Evolutionary conservation across 176 grass and related monocot species (phyloP).

Genomic region (Ensete ventricosum): DNA sequence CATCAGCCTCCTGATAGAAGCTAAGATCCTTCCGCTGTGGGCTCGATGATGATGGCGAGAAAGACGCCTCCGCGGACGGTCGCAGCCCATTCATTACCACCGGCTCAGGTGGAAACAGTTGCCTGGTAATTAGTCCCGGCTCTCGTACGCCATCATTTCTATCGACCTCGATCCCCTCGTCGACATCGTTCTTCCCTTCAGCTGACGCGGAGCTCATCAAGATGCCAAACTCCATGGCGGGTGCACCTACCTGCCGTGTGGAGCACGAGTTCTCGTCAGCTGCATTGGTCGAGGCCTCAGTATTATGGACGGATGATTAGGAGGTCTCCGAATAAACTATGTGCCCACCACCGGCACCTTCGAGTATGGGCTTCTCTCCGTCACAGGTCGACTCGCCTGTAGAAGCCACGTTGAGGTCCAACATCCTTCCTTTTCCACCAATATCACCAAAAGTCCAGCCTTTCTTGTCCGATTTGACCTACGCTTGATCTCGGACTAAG

Average conservation of each 20-base stretch:
- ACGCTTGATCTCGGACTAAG: not conserved
- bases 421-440: not conserved
- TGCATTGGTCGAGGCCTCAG: conserved; percentile 34
- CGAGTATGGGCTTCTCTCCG: conserved; percentile 21
- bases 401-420: conserved; percentile 63
- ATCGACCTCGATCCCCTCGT: conserved; percentile 24
- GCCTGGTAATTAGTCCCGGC: conserved; percentile 30
- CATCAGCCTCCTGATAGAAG: not conserved
- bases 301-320: conserved; percentile 65
- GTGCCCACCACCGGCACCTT: conserved; percentile 10
- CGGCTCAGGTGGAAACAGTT: conserved; percentile 41
- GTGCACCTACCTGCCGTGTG: conserved; percentile 19
- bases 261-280: conserved; percentile 68
- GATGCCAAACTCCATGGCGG: conserved; percentile 49
- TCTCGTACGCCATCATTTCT: conserved; percentile 5
- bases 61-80: not conserved
- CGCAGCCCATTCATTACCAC: not conserved
- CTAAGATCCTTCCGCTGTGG: conserved; percentile 16
- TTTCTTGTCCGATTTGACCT: conserved; percentile 5
- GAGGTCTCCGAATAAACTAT: conserved; percentile 53
- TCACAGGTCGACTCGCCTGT: conserved; percentile 3
- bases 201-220: conserved; percentile 32
- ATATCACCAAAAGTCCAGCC: not conserved
- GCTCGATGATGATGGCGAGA: conserved; percentile 12
- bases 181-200: conserved; percentile 23